These are phyloP conservation scores for Gaeumannomyces sp. DNA, from an alignment of 2,329 filamentous ascomycete species.

Conservation along the genomic window DNA sequence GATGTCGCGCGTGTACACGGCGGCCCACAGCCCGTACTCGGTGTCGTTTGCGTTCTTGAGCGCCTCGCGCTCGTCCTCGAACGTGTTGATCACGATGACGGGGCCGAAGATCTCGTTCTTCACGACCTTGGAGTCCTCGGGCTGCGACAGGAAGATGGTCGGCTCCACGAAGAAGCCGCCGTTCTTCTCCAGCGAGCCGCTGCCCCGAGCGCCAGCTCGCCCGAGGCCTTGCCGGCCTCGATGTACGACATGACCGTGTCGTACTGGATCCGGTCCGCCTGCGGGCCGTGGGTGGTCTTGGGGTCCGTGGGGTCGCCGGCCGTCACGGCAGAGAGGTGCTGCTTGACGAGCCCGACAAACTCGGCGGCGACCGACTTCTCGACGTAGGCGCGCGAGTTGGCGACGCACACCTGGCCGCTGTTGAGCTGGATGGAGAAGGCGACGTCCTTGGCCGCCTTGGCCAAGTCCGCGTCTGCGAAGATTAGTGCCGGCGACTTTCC, in stretches of 20 bases:
- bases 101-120: constrained; percentile 50
- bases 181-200: constrained; percentile 13
- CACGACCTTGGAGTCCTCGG: constrained; percentile 33
- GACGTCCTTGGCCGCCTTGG: constrained; percentile 48
- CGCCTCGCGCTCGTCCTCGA: constrained; percentile 45
- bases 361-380: constrained; percentile 29
- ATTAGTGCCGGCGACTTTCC: constrained; percentile 55
- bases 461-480: constrained; percentile 52
- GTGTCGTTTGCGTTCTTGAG: constrained; percentile 44
- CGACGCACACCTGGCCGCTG: constrained; percentile 44
- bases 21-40: constrained; percentile 46
- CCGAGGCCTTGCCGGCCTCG: constrained; percentile 25
- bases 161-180: constrained; percentile 32
- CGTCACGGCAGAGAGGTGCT: constrained; percentile 33
- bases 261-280: constrained; percentile 37
- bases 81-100: constrained; percentile 43
- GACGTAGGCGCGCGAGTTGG: constrained; percentile 41
- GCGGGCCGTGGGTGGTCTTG: constrained; percentile 33
- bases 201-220: constrained; percentile 21
- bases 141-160: constrained; percentile 31
- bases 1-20: constrained; percentile 45
- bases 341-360: constrained; percentile 34
- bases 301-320: constrained; percentile 29
- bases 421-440: constrained; percentile 30
- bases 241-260: constrained; percentile 33